These are phyloP conservation scores for Flagelloscypha sp. DNA, from an alignment of 768 basidiomycete species.

Conservation along the genomic window DNA sequence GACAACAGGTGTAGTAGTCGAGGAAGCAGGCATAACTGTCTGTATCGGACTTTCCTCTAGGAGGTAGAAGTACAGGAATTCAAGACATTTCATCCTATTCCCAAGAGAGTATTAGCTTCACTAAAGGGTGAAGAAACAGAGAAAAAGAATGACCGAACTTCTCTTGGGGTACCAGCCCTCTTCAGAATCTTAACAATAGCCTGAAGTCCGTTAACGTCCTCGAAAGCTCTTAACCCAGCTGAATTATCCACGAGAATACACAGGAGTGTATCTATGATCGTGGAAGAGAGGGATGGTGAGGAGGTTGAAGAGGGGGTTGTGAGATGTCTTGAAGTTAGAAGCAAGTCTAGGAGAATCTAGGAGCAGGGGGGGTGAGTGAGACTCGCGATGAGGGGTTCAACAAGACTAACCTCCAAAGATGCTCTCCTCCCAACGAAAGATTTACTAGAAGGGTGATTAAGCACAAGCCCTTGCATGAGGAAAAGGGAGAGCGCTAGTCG, in stretches of 20 bases:
- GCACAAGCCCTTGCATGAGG: constrained; percentile 67
- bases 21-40: constrained; percentile 9
- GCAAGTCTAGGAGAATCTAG: constrained; percentile 64
- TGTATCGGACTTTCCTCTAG: constrained; percentile 61
- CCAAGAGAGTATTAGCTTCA: neutral
- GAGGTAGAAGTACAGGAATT: constrained; percentile 92
- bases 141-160: constrained; percentile 58
- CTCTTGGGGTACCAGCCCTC: constrained; percentile 74
- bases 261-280: constrained; percentile 74
- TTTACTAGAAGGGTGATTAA: constrained; percentile 66
- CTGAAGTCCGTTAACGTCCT: constrained; percentile 69
- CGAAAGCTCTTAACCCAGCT: constrained; percentile 66
- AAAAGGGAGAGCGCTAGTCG: constrained; percentile 55
- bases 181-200: constrained; percentile 84
- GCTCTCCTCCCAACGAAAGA: constrained; percentile 57
- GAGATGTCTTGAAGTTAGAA: constrained; percentile 64
- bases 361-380: constrained; percentile 2
- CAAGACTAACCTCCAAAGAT: constrained; percentile 51
- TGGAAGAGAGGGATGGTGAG: constrained; percentile 52
- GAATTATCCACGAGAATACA: constrained; percentile 87
- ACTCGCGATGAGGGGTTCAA: neutral
- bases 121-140: neutral
- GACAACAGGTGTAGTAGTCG: constrained; percentile 16
- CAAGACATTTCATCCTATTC: constrained; percentile 87
- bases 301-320: constrained; percentile 16